phyloP scores from a whole-genome alignment of 805 yeast species.

The Debaryomyces prosopidis region DNA sequence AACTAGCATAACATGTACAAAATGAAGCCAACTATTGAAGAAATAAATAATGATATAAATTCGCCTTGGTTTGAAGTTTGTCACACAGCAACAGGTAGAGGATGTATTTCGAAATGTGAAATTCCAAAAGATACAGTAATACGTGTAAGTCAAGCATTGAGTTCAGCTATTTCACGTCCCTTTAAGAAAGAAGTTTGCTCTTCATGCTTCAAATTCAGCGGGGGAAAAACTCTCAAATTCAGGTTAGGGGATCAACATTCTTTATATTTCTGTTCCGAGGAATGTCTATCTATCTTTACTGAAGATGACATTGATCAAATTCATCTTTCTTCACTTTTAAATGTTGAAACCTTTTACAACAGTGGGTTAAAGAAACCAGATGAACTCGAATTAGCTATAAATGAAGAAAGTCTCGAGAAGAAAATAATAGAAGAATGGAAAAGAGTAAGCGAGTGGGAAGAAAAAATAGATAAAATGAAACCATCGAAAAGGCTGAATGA shows the following conservation, averaged over 20 bases:
- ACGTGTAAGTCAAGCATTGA: constrained; percentile 44
- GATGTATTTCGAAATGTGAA: constrained; percentile 50
- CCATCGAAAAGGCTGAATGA: constrained; percentile 32
- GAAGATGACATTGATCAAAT: constrained; percentile 34
- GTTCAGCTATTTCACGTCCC: constrained; percentile 49
- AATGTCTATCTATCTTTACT: constrained; percentile 41
- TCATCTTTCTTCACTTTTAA: constrained; percentile 35
- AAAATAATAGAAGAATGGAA: constrained; percentile 36
- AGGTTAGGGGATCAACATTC: constrained; percentile 40
- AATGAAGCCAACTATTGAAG: background rate
- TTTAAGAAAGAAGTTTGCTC: constrained; percentile 66
- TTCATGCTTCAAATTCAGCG: constrained; percentile 49
- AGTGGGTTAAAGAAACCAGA: constrained; percentile 23
- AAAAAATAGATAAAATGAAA: constrained; percentile 29
- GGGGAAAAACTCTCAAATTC: constrained; percentile 48
- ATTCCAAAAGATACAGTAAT: constrained; percentile 45
- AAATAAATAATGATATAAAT: background rate
- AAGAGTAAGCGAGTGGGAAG: constrained; percentile 38
- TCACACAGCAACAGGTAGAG: constrained; percentile 44
- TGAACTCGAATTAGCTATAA: constrained; percentile 2
- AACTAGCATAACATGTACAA: too few species aligned
- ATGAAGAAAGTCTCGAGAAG: constrained; percentile 3
- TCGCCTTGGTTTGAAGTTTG: constrained; percentile 13
- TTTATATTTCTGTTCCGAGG: constrained; percentile 54
- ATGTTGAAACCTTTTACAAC: constrained; percentile 31